Evolutionary conservation across 345 rosid genomes (phyloP).

Genomic region (Populus pruinosa): DNA sequence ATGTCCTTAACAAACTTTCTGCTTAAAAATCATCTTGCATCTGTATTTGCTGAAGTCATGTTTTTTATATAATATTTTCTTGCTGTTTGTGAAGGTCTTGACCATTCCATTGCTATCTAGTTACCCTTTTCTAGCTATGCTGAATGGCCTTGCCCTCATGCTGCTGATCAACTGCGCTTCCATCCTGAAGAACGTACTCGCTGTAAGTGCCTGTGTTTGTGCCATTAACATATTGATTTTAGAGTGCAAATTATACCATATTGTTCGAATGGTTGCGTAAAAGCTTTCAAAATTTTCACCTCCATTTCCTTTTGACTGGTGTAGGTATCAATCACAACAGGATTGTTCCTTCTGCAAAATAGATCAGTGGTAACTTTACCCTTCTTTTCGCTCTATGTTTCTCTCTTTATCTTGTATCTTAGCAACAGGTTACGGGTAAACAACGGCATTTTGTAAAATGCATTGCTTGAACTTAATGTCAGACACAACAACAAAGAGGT

Average conservation of each 20-base stretch:
- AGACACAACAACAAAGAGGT: conserved; percentile 51
- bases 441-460: not conserved
- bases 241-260: not conserved
- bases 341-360: conserved; percentile 53
- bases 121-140: conserved; percentile 42
- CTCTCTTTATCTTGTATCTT: not conserved
- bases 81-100: conserved; percentile 31
- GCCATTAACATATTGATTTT: not conserved
- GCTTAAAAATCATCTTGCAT: not conserved
- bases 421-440: not conserved
- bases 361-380: conserved; percentile 44
- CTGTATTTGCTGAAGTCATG: not conserved
- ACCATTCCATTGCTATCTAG: conserved; percentile 38
- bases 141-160: conserved; percentile 30
- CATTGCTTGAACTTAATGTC: conserved; percentile 4
- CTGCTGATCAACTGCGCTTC: conserved; percentile 41
- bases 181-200: conserved; percentile 42
- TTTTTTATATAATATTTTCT: not conserved
- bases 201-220: conserved; percentile 29
- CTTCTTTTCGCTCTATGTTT: not conserved
- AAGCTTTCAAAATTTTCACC: not conserved
- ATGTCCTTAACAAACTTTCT: conserved; percentile 9
- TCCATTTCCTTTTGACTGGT: not conserved
- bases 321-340: conserved; percentile 49
- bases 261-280: not conserved